Percentiles rank a stretch among this genome's conserved stretches.
phyloP scores from a whole-genome alignment of 192 early-diverging fungal species.

The Backusella circina region DNA sequence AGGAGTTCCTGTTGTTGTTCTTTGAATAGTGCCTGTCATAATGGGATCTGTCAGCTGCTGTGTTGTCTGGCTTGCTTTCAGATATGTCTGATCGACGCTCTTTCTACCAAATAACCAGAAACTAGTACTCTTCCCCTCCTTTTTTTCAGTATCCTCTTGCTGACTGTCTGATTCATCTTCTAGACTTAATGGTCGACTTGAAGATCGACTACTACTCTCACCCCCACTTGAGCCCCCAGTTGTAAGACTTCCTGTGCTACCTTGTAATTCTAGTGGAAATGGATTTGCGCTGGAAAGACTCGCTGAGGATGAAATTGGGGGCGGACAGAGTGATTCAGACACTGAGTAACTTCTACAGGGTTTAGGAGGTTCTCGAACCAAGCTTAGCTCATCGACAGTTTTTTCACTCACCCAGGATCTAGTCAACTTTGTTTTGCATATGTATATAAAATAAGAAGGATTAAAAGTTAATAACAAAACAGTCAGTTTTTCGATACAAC shows the following conservation, averaged over 20 bases:
- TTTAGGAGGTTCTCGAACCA: conserved; percentile 54
- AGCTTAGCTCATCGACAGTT: conserved; percentile 71
- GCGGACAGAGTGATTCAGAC: neutral
- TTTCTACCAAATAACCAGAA: conserved; percentile 19
- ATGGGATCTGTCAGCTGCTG: neutral
- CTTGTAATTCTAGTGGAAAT: neutral
- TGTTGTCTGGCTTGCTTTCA: neutral
- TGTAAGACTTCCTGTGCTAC: conserved; percentile 15
- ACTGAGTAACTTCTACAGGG: neutral
- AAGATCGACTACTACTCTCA: conserved; percentile 16
- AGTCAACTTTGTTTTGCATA: conserved; percentile 37
- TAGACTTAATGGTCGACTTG: conserved; percentile 28
- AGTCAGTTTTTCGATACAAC: neutral
- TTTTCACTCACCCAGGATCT: conserved; percentile 68
- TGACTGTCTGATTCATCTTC: conserved; percentile 6
- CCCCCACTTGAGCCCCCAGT: neutral
- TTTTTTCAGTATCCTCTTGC: neutral
- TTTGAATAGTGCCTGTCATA: conserved; percentile 6
- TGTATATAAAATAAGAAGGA: neutral
- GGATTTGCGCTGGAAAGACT: neutral
- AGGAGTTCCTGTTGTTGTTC: neutral
- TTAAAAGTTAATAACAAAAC: neutral
- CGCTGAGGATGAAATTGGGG: neutral
- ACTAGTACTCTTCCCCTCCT: neutral
- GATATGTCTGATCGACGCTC: neutral